Evolutionary conservation across 805 yeast species (phyloP).

Genomic region (Spathaspora girioi): DNA sequence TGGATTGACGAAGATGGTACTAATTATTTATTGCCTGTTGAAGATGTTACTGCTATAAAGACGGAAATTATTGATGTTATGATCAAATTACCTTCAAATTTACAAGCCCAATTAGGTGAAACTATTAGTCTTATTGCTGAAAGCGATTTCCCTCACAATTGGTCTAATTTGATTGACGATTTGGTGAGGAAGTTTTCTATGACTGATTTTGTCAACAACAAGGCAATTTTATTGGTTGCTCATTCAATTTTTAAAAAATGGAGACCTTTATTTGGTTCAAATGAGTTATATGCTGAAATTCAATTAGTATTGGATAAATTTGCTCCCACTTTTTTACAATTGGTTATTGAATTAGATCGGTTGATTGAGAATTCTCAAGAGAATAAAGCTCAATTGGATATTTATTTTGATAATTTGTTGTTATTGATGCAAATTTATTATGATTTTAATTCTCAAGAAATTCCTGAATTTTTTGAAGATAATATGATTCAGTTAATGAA

Average conservation of each 20-base stretch:
- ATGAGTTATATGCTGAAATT: conserved; percentile 84
- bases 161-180: conserved; percentile 77
- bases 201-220: conserved; percentile 69
- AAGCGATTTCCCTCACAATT: conserved; percentile 87
- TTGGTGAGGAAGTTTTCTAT: conserved; percentile 62
- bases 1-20: conserved; percentile 90
- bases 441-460: conserved; percentile 95
- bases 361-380: conserved; percentile 45
- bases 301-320: conserved; percentile 82
- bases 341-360: conserved; percentile 65
- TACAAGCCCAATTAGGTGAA: conserved; percentile 94
- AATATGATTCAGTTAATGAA: conserved; percentile 73
- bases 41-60: conserved; percentile 69
- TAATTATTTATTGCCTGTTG: conserved; percentile 53
- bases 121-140: conserved; percentile 91
- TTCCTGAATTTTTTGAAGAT: conserved; percentile 97
- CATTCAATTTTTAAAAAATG: conserved; percentile 95
- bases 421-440: conserved; percentile 77
- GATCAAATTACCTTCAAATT: conserved; percentile 73
- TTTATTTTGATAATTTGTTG: conserved; percentile 67
- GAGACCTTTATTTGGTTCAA: conserved; percentile 92
- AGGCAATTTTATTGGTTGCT: conserved; percentile 86
- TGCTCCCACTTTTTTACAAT: conserved; percentile 69
- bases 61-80: conserved; percentile 77
- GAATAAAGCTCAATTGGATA: conserved; percentile 48